These are phyloP conservation scores for Eucalyptus marginata DNA, from an alignment of 345 rosid genomes.

Conservation along the genomic window DNA sequence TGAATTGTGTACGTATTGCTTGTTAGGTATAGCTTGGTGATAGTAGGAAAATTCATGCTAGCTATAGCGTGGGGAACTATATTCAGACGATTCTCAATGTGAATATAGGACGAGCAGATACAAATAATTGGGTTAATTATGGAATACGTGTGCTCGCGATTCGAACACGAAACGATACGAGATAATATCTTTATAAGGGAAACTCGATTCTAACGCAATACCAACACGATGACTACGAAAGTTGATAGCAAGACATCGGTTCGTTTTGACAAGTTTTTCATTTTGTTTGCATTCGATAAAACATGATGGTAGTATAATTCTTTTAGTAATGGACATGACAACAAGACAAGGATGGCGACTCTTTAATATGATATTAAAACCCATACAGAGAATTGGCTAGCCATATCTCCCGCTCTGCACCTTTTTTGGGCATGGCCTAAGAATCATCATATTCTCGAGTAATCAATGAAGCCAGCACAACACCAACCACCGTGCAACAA, in stretches of 20 bases:
- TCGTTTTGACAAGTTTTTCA: neutral
- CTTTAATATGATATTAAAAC: neutral
- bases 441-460: neutral
- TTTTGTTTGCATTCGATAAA: neutral
- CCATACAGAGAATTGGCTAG: neutral
- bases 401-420: neutral
- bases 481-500: neutral
- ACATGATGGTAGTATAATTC: neutral
- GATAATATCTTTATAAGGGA: neutral
- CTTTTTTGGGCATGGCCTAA: neutral
- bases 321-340: neutral
- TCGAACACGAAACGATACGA: neutral
- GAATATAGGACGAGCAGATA: neutral
- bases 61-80: neutral
- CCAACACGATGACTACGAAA: neutral
- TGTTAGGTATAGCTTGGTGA: neutral
- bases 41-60: neutral
- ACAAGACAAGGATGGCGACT: neutral
- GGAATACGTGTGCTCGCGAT: neutral
- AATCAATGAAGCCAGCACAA: neutral
- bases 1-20: neutral
- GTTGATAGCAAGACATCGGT: neutral
- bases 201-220: neutral
- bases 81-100: neutral
- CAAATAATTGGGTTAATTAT: neutral